A percentile compares a stretch with the other conserved stretches of the same genome.
Conservation (phyloP, 2,329 filamentous ascomycete genomes). For the Exophiala aquamarina region DNA sequence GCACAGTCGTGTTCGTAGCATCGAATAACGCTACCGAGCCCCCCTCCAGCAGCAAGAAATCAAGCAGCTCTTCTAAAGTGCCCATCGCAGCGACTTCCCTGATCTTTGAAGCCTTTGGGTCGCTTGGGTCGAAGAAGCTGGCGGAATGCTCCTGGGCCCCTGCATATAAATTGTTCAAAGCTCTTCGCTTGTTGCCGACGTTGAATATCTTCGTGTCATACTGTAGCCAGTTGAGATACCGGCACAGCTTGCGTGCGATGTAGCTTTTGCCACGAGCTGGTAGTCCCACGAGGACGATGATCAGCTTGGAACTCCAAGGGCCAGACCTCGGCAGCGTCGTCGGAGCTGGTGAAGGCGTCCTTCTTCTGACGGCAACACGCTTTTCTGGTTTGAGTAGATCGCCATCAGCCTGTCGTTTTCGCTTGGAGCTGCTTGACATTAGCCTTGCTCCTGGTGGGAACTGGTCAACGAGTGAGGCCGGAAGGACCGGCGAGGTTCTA, state of each 20-base stretch:
- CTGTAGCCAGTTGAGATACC: slow-evolving; percentile 95
- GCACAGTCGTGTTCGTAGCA: slow-evolving; percentile 91
- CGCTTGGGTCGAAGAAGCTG: slow-evolving; percentile 88
- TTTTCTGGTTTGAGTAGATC: too few relatives aligned
- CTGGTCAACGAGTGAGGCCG: too few relatives aligned
- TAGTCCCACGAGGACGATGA: slow-evolving; percentile 97
- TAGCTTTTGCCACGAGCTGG: slow-evolving; percentile 97
- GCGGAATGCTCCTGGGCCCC: slow-evolving; percentile 54
- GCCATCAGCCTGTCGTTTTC: too few relatives aligned
- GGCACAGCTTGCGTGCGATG: slow-evolving; percentile 94
- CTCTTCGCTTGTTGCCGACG: slow-evolving; percentile 80
- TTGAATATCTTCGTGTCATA: slow-evolving; percentile 97
- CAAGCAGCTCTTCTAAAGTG: slow-evolving; percentile 85
- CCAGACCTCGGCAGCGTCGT: too few relatives aligned
- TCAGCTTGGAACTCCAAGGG: slow-evolving; percentile 65
- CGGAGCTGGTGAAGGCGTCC: too few relatives aligned
- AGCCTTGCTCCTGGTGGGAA: too few relatives aligned
- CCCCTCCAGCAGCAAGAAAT: slow-evolving; percentile 77
- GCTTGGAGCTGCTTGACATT: too few relatives aligned
- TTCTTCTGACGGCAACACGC: too few relatives aligned
- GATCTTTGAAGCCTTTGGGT: slow-evolving; percentile 75
- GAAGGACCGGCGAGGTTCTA: too few relatives aligned
- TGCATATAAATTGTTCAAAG: slow-evolving; percentile 69
- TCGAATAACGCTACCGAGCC: slow-evolving; percentile 94
- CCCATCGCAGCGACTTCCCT: slow-evolving; percentile 89